Evolutionary conservation across 2,329 filamentous ascomycete genomes (phyloP).

Genomic region (Colletotrichum sp.): DNA sequence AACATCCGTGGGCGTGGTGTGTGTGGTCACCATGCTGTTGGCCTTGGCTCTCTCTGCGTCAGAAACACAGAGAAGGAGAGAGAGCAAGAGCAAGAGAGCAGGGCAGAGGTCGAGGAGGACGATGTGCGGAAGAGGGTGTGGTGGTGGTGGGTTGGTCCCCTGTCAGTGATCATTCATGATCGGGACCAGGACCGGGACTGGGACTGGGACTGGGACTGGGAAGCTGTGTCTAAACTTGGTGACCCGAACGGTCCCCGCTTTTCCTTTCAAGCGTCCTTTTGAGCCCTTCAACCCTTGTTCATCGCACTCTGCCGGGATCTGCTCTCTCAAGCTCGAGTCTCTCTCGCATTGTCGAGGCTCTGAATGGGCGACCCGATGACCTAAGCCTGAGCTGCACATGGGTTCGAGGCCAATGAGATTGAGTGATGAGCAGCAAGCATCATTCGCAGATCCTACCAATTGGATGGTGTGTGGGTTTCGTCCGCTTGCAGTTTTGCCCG

Average conservation of each 20-base stretch:
- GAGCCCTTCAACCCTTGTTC: background rate
- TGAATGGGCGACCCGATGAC: background rate
- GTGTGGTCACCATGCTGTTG: background rate
- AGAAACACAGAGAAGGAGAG: background rate
- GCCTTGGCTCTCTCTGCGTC: background rate
- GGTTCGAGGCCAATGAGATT: slow-evolving; percentile 4
- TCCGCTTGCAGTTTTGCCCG: background rate
- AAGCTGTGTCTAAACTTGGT: background rate
- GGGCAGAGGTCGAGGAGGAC: background rate
- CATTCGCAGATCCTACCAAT: background rate
- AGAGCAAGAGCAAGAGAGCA: background rate
- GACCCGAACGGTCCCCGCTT: slow-evolving; percentile 7
- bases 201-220: background rate
- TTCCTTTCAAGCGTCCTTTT: slow-evolving; percentile 9
- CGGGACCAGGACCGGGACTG: background rate
- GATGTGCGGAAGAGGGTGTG: background rate
- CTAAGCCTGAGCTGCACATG: background rate
- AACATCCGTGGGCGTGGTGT: background rate
- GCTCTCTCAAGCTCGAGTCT: background rate
- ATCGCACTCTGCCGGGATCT: background rate
- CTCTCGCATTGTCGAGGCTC: background rate
- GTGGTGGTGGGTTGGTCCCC: background rate
- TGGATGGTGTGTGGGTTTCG: background rate
- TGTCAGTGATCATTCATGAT: background rate
- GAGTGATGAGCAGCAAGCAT: slow-evolving; percentile 17